A percentile compares a stretch with the other conserved stretches of the same genome.
Evolutionary conservation across 345 rosid genomes (phyloP).

Genomic region (Hibiscus mutabilis): DNA sequence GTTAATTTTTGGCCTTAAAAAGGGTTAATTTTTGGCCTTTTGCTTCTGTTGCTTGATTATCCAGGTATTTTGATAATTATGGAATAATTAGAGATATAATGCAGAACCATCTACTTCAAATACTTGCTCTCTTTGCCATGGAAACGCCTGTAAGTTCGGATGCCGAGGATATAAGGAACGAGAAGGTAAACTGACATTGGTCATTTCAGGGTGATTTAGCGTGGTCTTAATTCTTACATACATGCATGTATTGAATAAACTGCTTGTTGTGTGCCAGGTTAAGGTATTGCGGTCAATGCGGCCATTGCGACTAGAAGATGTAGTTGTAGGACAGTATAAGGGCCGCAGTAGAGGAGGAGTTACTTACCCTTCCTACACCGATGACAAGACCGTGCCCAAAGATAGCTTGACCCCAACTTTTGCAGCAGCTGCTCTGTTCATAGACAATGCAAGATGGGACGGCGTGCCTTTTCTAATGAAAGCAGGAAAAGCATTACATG

Average conservation of each 20-base stretch:
- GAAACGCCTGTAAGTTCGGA: conserved; percentile 98
- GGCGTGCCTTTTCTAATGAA: conserved; percentile 98
- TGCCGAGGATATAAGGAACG: conserved; percentile 98
- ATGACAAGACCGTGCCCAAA: conserved; percentile 86
- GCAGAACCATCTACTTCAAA: conserved; percentile 99
- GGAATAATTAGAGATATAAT: conserved; percentile 96
- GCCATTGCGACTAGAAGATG: conserved; percentile 70
- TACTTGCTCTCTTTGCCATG: conserved; percentile 96
- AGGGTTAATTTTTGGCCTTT: background rate
- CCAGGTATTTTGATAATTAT: conserved; percentile 87
- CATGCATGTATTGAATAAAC: background rate
- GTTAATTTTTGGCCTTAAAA: background rate
- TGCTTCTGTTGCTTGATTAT: conserved; percentile 1
- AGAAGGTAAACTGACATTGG: conserved; percentile 47
- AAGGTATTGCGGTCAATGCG: conserved; percentile 96
- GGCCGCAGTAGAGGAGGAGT: conserved; percentile 82
- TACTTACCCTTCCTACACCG: conserved; percentile 73
- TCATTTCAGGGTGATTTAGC: background rate
- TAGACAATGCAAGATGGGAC: conserved; percentile 97
- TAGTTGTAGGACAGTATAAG: conserved; percentile 86
- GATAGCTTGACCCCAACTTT: conserved; percentile 92
- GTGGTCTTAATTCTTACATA: background rate
- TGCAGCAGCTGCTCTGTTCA: conserved; percentile 98
- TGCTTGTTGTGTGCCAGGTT: conserved; percentile 45
- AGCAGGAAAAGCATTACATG: conserved; percentile 95